Conservation (phyloP, 257 asterid species). For the Solanum ossicruentum region DNA sequence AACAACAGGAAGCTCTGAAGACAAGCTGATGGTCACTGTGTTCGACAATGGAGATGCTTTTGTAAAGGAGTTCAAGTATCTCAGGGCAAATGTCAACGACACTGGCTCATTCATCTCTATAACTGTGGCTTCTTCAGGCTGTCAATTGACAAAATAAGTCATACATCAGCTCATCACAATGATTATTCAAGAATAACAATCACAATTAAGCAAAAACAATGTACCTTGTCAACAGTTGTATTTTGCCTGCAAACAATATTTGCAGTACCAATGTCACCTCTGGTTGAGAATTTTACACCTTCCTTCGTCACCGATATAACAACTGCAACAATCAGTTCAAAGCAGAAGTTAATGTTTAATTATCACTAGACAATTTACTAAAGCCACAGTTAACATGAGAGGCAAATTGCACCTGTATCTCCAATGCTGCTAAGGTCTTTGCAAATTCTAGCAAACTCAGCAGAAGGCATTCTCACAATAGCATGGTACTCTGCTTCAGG, state of each 20-base stretch:
- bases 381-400: neutral
- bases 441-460: slow-evolving; percentile 32
- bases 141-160: neutral
- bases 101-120: slow-evolving; percentile 91
- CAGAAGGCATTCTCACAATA: slow-evolving; percentile 33
- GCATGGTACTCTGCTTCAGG: slow-evolving; percentile 35
- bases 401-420: slow-evolving; percentile 17
- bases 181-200: neutral
- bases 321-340: slow-evolving; percentile 28
- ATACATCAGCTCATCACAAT: neutral
- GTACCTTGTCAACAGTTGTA: slow-evolving; percentile 84
- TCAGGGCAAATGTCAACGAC: slow-evolving; percentile 60
- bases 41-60: slow-evolving; percentile 66
- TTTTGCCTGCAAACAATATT: slow-evolving; percentile 79
- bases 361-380: neutral
- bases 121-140: slow-evolving; percentile 76
- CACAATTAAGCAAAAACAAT: neutral
- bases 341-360: neutral
- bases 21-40: slow-evolving; percentile 66
- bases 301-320: slow-evolving; percentile 92
- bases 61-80: slow-evolving; percentile 71
- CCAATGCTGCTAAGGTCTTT: slow-evolving; percentile 30
- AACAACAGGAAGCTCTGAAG: slow-evolving; percentile 80
- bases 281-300: slow-evolving; percentile 89
- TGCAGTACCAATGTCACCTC: slow-evolving; percentile 88